A percentile compares a stretch with the other conserved stretches of the same genome.
These are phyloP conservation scores for Kurtzmaniella fragi DNA, from an alignment of 805 yeast genomes.

Conservation along the genomic window DNA sequence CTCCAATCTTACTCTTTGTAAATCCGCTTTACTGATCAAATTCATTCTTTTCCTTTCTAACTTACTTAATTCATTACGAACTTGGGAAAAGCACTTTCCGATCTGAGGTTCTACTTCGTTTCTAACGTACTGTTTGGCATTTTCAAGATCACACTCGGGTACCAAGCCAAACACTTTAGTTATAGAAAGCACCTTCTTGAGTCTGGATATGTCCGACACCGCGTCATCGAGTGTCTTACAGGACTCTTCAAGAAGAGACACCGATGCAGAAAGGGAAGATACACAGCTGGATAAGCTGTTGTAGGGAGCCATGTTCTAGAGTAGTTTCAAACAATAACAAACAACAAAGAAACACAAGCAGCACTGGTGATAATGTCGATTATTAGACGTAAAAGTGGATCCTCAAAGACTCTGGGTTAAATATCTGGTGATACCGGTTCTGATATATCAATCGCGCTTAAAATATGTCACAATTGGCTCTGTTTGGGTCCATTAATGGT, in stretches of 20 bases:
- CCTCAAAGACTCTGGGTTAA: too few relatives aligned
- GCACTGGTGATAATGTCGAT: too few relatives aligned
- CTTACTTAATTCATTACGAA: slow-evolving; percentile 28
- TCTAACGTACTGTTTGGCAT: slow-evolving; percentile 33
- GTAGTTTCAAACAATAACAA: too few relatives aligned
- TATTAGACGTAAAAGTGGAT: too few relatives aligned
- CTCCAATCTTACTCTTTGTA: slow-evolving; percentile 36
- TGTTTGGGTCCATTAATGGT: too few relatives aligned
- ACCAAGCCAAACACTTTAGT: slow-evolving; percentile 46
- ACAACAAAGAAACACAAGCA: too few relatives aligned
- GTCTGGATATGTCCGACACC: slow-evolving; percentile 35
- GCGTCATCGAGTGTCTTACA: slow-evolving; percentile 27
- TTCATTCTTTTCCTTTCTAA: slow-evolving; percentile 26
- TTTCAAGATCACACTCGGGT: slow-evolving; percentile 42
- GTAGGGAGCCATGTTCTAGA: slow-evolving; percentile 4
- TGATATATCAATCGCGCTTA: too few relatives aligned
- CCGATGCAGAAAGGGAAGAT: slow-evolving; percentile 28
- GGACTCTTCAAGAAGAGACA: slow-evolving; percentile 26
- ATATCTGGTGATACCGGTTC: too few relatives aligned
- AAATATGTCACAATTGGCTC: too few relatives aligned
- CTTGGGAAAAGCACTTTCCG: slow-evolving; percentile 18
- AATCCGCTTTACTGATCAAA: slow-evolving; percentile 31
- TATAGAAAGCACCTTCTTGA: slow-evolving; percentile 38
- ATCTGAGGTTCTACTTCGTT: slow-evolving; percentile 41
- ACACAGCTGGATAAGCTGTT: slow-evolving; percentile 19